Conservation (phyloP, 805 yeast species). For the Alloascoidea hylecoeti region DNA sequence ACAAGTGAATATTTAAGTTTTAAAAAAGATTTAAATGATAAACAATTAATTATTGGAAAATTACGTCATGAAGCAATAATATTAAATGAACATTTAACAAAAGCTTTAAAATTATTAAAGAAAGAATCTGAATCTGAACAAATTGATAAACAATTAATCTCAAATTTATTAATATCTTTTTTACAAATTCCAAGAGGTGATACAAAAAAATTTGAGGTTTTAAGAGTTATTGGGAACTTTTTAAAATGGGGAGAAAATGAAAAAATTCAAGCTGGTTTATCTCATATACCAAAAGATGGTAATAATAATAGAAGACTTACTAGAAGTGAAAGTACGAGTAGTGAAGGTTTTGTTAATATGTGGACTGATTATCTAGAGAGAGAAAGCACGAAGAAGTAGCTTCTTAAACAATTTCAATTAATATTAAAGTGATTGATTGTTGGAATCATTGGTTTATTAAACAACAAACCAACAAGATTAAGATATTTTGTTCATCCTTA, state of each 20-base stretch:
- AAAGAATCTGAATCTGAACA: constrained; percentile 61
- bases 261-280: constrained; percentile 61
- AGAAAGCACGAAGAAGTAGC: not conserved
- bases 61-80: constrained; percentile 90
- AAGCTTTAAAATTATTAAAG: constrained; percentile 75
- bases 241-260: constrained; percentile 82
- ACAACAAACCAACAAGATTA: too few relatives aligned
- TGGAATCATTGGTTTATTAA: too few relatives aligned
- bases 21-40: constrained; percentile 47
- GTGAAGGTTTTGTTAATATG: not conserved
- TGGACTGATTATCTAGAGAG: not conserved
- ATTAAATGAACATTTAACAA: constrained; percentile 88
- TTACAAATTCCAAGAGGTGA: constrained; percentile 85
- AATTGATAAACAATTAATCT: constrained; percentile 79
- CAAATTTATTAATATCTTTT: constrained; percentile 77
- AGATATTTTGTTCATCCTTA: too few relatives aligned
- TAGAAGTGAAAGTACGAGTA: not conserved
- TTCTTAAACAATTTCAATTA: too few relatives aligned
- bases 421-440: too few relatives aligned
- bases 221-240: constrained; percentile 69
- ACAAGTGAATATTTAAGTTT: constrained; percentile 12
- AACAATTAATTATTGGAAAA: constrained; percentile 74
- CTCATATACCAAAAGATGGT: constrained; percentile 16
- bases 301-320: not conserved
- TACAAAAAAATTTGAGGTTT: constrained; percentile 85